Conservation (phyloP, 306 rosid species). For the Cucurbita pepo region DNA sequence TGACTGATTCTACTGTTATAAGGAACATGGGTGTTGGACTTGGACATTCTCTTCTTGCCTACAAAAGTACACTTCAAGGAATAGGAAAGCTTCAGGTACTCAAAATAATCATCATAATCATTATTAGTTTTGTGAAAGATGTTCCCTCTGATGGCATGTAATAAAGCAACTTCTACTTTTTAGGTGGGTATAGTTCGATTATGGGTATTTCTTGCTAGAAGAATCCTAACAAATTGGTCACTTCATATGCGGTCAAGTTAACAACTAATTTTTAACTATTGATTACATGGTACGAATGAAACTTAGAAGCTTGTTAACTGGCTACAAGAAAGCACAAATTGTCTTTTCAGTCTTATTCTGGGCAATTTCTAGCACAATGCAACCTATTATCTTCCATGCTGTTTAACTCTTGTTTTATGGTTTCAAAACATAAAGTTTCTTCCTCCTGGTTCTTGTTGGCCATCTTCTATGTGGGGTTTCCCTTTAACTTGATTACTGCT, state of each 20-base stretch:
- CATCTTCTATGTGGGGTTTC: not conserved
- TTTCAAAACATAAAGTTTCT: not conserved
- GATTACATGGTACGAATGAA: not conserved
- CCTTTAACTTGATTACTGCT: not conserved
- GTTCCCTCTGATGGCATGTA: not conserved
- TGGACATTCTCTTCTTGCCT: slow-evolving; percentile 88
- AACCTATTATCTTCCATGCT: not conserved
- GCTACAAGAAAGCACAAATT: not conserved
- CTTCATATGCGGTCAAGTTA: not conserved
- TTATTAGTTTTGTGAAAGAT: not conserved
- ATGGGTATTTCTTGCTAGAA: too few relatives aligned
- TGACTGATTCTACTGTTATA: slow-evolving; percentile 91
- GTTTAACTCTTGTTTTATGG: not conserved
- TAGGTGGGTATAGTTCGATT: not conserved
- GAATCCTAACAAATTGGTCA: not conserved
- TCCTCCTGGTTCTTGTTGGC: not conserved
- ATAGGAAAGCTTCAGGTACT: slow-evolving; percentile 75
- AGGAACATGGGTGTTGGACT: slow-evolving; percentile 84
- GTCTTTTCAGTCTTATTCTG: not conserved
- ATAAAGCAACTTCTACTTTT: not conserved
- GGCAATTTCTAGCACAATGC: not conserved
- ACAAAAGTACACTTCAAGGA: slow-evolving; percentile 72
- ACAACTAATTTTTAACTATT: not conserved
- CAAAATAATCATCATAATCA: not conserved
- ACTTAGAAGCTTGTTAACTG: not conserved